Percentiles rank a stretch among this genome's conserved stretches.
phyloP scores from a whole-genome alignment of 2,329 filamentous ascomycete genomes.

The Magnaporthiopsis rhizophila region DNA sequence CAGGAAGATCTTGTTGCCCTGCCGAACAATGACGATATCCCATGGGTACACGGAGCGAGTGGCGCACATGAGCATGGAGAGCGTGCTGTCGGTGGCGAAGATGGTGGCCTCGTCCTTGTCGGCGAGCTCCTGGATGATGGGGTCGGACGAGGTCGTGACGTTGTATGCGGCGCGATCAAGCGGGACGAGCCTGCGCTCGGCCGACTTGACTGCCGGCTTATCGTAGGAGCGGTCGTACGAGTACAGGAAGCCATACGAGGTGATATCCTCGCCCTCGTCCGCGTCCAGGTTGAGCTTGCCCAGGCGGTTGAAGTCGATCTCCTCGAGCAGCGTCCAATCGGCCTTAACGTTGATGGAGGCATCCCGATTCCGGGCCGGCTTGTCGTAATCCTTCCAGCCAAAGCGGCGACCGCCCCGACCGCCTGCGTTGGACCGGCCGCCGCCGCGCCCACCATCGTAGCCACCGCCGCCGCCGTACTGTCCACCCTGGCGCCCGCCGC shows the following conservation, averaged over 20 bases:
- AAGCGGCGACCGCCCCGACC: constrained; percentile 77
- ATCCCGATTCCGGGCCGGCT: constrained; percentile 92
- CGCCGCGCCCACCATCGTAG: constrained; percentile 55
- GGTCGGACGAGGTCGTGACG: constrained; percentile 92
- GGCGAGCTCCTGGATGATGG: constrained; percentile 91
- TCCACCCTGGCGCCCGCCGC: constrained; percentile 60
- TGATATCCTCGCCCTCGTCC: constrained; percentile 89
- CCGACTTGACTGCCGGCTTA: constrained; percentile 82
- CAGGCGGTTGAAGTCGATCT: constrained; percentile 96
- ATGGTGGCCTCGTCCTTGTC: constrained; percentile 95
- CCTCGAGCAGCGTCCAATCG: constrained; percentile 91
- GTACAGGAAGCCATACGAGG: constrained; percentile 95
- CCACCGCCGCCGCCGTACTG: constrained; percentile 45
- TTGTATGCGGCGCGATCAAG: constrained; percentile 96
- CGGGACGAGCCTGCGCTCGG: constrained; percentile 78
- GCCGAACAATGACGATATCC: constrained; percentile 91
- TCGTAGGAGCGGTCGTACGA: constrained; percentile 96
- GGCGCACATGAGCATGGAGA: constrained; percentile 99
- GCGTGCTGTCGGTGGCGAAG: constrained; percentile 92
- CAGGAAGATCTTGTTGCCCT: constrained; percentile 95
- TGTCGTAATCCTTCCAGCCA: constrained; percentile 98
- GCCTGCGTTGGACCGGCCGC: constrained; percentile 57
- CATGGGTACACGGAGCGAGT: constrained; percentile 95
- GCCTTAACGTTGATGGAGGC: constrained; percentile 93
- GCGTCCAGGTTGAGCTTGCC: constrained; percentile 93